Evolutionary conservation across 2,329 filamentous ascomycete species (phyloP).

Genomic region (Fusarium nodosum): DNA sequence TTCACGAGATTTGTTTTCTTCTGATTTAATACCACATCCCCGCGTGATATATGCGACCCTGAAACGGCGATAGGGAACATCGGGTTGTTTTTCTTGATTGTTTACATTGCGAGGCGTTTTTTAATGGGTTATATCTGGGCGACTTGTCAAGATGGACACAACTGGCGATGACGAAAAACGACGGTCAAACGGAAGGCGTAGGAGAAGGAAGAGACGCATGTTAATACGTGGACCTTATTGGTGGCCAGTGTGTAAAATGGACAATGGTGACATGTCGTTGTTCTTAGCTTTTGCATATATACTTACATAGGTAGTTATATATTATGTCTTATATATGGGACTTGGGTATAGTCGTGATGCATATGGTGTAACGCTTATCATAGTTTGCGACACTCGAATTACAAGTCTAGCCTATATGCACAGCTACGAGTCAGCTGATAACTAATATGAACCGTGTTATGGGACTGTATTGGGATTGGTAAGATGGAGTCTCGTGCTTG

Average conservation of each 20-base stretch:
- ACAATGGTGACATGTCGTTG: slow-evolving; percentile 18
- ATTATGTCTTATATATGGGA: slow-evolving; percentile 7
- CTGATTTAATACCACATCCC: slow-evolving; percentile 31
- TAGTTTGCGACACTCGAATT: not conserved
- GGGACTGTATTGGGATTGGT: slow-evolving; percentile 18
- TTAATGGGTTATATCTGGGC: slow-evolving; percentile 32
- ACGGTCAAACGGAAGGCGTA: slow-evolving; percentile 21
- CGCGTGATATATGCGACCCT: slow-evolving; percentile 20
- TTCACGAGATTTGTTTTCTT: slow-evolving; percentile 40
- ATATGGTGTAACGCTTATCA: not conserved
- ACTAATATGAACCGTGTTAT: not conserved
- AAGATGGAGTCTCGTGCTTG: slow-evolving; percentile 25
- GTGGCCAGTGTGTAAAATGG: slow-evolving; percentile 10
- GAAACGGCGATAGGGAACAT: slow-evolving; percentile 11
- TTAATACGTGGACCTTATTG: slow-evolving; percentile 33
- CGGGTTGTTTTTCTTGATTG: slow-evolving; percentile 29
- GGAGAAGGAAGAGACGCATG: slow-evolving; percentile 19
- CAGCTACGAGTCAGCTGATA: not conserved
- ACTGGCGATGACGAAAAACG: slow-evolving; percentile 24
- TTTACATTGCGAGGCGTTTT: slow-evolving; percentile 46
- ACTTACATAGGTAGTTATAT: slow-evolving; percentile 42
- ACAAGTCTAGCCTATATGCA: not conserved
- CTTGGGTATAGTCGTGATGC: not conserved
- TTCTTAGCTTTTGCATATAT: slow-evolving; percentile 33
- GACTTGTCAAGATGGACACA: slow-evolving; percentile 17